phyloP scores from a whole-genome alignment of 129 eudicot species.

The Daucus carota region DNA sequence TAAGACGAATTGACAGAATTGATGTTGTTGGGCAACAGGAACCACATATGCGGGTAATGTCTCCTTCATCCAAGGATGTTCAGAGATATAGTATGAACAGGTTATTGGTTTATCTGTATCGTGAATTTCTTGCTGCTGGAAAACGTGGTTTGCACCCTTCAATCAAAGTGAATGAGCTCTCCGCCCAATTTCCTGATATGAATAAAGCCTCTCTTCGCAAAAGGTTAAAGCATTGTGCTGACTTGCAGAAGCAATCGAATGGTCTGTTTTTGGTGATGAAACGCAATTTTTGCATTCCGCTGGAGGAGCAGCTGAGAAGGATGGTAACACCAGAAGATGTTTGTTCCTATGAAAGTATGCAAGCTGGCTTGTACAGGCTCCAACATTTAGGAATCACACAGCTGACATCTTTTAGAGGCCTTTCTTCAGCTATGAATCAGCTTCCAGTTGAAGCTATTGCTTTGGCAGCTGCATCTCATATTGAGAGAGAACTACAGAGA shows the following conservation, averaged over 20 bases:
- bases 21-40: slow-evolving; percentile 98
- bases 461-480: slow-evolving; percentile 97
- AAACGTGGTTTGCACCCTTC: slow-evolving; percentile 78
- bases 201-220: slow-evolving; percentile 67
- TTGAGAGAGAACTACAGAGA: slow-evolving; percentile 91
- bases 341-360: slow-evolving; percentile 95
- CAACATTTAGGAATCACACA: slow-evolving; percentile 79
- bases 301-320: slow-evolving; percentile 87
- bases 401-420: slow-evolving; percentile 69
- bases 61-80: slow-evolving; percentile 70
- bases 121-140: slow-evolving; percentile 79
- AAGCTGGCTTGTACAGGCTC: slow-evolving; percentile 84
- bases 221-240: slow-evolving; percentile 68
- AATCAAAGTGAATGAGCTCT: slow-evolving; percentile 69
- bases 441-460: slow-evolving; percentile 95
- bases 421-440: slow-evolving; percentile 94
- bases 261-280: slow-evolving; percentile 68
- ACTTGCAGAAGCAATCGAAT: slow-evolving; percentile 66
- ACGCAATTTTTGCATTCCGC: slow-evolving; percentile 69
- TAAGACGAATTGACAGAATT: slow-evolving; percentile 85
- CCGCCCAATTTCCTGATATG: slow-evolving; percentile 67
- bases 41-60: slow-evolving; percentile 94
- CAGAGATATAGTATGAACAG: slow-evolving; percentile 77
- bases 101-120: slow-evolving; percentile 70
- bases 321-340: slow-evolving; percentile 92